A percentile compares a stretch with the other conserved stretches of the same genome.
phyloP scores from a whole-genome alignment of 352 stramenopile genomes.

The Pythium insidiosum region DNA sequence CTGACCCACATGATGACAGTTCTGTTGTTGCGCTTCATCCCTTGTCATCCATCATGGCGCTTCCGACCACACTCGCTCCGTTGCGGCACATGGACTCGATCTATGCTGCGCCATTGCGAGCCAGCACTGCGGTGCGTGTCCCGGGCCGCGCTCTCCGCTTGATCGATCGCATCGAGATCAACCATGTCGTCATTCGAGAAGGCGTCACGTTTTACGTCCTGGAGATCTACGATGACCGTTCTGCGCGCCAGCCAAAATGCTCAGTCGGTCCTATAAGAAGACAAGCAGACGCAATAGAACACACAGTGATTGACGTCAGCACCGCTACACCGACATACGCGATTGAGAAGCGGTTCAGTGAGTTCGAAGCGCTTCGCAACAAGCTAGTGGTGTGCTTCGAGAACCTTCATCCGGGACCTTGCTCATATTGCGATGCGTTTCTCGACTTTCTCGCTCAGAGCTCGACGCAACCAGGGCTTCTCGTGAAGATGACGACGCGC shows the following conservation, averaged over 20 bases:
- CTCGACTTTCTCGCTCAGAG: conserved; percentile 8
- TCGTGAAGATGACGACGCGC: conserved; percentile 12
- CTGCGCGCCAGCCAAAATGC: no score
- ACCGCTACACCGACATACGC: conserved; percentile 3
- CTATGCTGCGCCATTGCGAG: not conserved
- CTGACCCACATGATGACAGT: no score
- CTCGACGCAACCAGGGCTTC: conserved; percentile 10
- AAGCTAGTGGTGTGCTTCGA: conserved; percentile 9
- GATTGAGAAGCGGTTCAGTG: conserved; percentile 12
- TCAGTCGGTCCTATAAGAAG: no score
- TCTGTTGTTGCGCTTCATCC: no score
- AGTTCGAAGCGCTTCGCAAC: conserved; percentile 14
- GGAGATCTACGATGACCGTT: conserved; percentile 14
- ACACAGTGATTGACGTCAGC: no score
- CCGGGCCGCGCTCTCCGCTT: conserved; percentile 3
- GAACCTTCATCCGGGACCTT: conserved; percentile 5
- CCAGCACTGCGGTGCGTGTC: conserved; percentile 6
- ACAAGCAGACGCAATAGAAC: no score
- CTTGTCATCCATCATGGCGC: no score
- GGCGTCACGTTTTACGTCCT: conserved; percentile 42
- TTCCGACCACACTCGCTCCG: no score
- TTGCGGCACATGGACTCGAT: no score
- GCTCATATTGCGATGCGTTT: conserved; percentile 13
- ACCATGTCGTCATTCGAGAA: conserved; percentile 17
- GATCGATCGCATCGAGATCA: conserved; percentile 42